Base-by-base conservation (phyloP, 257 asterid genomes). In the Gynochthodes officinalis region DNA sequence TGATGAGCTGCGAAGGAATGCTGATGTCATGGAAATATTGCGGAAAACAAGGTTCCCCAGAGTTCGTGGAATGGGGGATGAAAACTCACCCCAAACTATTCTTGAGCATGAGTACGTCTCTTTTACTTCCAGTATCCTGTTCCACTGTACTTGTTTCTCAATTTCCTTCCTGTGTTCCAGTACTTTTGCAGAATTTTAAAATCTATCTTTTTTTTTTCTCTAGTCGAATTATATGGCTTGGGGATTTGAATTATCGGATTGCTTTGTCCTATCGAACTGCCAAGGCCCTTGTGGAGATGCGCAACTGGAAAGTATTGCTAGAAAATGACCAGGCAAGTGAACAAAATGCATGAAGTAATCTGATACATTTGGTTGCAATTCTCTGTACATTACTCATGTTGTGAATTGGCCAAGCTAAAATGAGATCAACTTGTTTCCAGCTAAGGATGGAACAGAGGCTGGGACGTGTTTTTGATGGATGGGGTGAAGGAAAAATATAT, bases 221-320 rank as follows among this genome's bases (percentile, higher is more conserved):
- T 81, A 92, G 99, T 83, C 97, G 92, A 74, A 77, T 95, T 80
- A 88, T 95, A 78, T 95, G 99, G 99, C 94, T 95, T 4, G 99
- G 99, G 10, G 99, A 95, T 82, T 85, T 95, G 81, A 92, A 95
- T 67, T 95, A 95, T 83, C 72, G 99, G 69, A 95, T 95, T 12
- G 83, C 99, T 30, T 85, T 95, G 53, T 90, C 99, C 50, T 95
- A 92, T 82, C 87, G 96, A 71, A 87, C 82, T 69, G 96, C 99
- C 59, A 95, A 95, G 81, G 97, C 99, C 55, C 90, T 95, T 2
- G 96, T 95, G 10, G 99, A 95, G 85, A 95, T 92, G 99, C 96
- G 84, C 10, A 92, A 95, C 80, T 95, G 99, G 99, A 88, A 86
- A 80, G 98, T 88, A 50, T 83, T 95, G 84, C 74, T 95, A 76